These are phyloP conservation scores for Exophiala aquamarina DNA, from an alignment of 2,329 filamentous ascomycete genomes.

Conservation along the genomic window DNA sequence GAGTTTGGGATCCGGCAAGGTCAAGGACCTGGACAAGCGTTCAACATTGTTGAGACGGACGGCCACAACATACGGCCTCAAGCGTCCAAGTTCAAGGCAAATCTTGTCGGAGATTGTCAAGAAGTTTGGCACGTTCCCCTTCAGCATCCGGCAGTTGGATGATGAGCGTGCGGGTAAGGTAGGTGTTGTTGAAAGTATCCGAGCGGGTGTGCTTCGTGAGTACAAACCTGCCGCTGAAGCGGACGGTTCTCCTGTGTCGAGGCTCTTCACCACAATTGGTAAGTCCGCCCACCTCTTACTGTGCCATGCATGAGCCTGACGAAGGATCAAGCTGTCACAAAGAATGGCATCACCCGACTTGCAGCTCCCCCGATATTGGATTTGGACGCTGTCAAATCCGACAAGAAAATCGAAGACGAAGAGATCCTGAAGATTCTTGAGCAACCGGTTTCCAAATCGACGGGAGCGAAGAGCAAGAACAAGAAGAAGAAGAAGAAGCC, in stretches of 20 bases:
- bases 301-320: neutral
- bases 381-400: conserved; percentile 79
- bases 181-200: conserved; percentile 94
- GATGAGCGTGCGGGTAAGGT: conserved; percentile 95
- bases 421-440: conserved; percentile 93
- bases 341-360: conserved; percentile 90
- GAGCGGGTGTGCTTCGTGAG: conserved; percentile 86
- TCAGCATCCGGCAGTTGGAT: conserved; percentile 93
- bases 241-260: conserved; percentile 78
- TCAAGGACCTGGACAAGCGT: conserved; percentile 85
- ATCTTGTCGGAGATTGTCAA: conserved; percentile 91
- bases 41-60: conserved; percentile 92
- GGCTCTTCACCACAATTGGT: conserved; percentile 91
- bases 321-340: conserved; percentile 82
- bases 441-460: conserved; percentile 69
- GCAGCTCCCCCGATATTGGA: conserved; percentile 75
- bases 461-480: conserved; percentile 74
- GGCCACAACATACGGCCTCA: conserved; percentile 85
- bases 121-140: conserved; percentile 97
- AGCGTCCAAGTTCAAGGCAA: conserved; percentile 90
- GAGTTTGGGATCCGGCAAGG: conserved; percentile 86
- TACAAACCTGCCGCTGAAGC: conserved; percentile 97
- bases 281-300: conserved; percentile 49
- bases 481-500: conserved; percentile 87
- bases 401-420: conserved; percentile 97